Base-by-base conservation (phyloP, 2,329 filamentous ascomycete genomes). In the Claviceps sp. region DNA sequence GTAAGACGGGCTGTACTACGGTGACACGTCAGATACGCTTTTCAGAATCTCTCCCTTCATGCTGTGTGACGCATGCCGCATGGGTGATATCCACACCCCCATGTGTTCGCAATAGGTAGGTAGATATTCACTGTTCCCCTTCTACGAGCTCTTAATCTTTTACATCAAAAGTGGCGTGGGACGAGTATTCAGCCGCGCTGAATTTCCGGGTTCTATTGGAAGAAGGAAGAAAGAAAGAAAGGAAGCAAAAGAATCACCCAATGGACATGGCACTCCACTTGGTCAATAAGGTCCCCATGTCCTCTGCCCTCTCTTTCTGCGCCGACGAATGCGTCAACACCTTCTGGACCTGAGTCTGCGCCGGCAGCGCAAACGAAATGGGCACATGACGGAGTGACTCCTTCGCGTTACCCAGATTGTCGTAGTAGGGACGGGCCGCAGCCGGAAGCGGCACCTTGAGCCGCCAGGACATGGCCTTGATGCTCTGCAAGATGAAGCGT, bases 381-480 rank as follows among this genome's bases (percentile, higher is more conserved):
- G 57, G 56, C 22, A 56, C 38, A n/a, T 56, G 52, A 34, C 54
- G 37, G 9, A 58, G 30, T 13, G 54, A 49, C 6, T 54, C 51
- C 37, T 47, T 52, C 3, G 16, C 47, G 18, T 47, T 18, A 3
- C 53, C 48, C 22, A 57, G 40, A 9, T 56, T 34, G 14, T 56
- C 47, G 14, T 55, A 53, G 40, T 52, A 50, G 13, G 48, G 50
- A 9, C 44, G 46, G 3, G 55, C 51, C 37, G 52, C 40, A 2
- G 46, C 13, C 18, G 56, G 57, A 37, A 59, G 30, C 13, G 43
- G 16, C 9, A 56, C 43, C 34, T 54, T 53, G 24, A 55, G 46
- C 8, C 45, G 47, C 54, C 54, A 54, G 5, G 55, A 53, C 48
- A 59, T 53, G 16, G 54, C 52, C 49, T 56, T 56, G 51, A 58